These are phyloP conservation scores for Pulveroboletus sp. DNA, from an alignment of 768 basidiomycete genomes.

Conservation along the genomic window DNA sequence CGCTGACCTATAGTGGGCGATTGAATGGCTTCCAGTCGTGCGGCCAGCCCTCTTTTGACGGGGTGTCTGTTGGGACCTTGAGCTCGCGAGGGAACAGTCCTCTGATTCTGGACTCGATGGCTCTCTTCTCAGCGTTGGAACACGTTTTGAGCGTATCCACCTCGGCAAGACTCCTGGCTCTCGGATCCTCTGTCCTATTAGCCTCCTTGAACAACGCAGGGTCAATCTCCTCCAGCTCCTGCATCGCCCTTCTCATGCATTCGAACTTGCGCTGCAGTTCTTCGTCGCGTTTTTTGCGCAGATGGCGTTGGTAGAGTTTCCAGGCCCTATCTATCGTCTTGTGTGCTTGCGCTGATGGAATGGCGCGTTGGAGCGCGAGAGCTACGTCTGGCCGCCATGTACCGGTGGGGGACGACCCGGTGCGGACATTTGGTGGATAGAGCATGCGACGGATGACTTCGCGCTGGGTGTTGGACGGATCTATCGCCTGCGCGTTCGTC, in stretches of 20 bases:
- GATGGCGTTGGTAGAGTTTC: slow-evolving; percentile 73
- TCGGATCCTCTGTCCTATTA: slow-evolving; percentile 72
- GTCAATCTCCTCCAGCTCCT: slow-evolving; percentile 55
- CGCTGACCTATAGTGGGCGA: slow-evolving; percentile 39
- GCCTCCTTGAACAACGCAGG: slow-evolving; percentile 64
- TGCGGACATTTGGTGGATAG: slow-evolving; percentile 74
- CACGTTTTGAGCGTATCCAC: slow-evolving; percentile 55
- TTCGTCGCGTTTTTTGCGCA: slow-evolving; percentile 63
- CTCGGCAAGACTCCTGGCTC: slow-evolving; percentile 54
- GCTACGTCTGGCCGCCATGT: slow-evolving; percentile 81
- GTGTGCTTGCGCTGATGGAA: slow-evolving; percentile 86
- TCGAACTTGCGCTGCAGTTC: slow-evolving; percentile 75
- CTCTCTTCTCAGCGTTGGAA: slow-evolving; percentile 62
- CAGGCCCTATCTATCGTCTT: slow-evolving; percentile 91
- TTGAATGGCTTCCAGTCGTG: slow-evolving; percentile 77
- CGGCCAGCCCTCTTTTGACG: slow-evolving; percentile 76
- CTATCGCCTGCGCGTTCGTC: slow-evolving; percentile 22
- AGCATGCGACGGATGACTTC: slow-evolving; percentile 75
- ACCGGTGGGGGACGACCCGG: slow-evolving; percentile 70
- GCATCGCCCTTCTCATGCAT: slow-evolving; percentile 83
- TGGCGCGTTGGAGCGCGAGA: slow-evolving; percentile 72
- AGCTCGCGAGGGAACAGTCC: slow-evolving; percentile 87
- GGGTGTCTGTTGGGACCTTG: slow-evolving; percentile 82
- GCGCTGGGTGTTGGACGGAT: slow-evolving; percentile 52
- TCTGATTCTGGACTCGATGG: slow-evolving; percentile 70